These are phyloP conservation scores for Candida argentea DNA, from an alignment of 805 yeast species.

Conservation along the genomic window DNA sequence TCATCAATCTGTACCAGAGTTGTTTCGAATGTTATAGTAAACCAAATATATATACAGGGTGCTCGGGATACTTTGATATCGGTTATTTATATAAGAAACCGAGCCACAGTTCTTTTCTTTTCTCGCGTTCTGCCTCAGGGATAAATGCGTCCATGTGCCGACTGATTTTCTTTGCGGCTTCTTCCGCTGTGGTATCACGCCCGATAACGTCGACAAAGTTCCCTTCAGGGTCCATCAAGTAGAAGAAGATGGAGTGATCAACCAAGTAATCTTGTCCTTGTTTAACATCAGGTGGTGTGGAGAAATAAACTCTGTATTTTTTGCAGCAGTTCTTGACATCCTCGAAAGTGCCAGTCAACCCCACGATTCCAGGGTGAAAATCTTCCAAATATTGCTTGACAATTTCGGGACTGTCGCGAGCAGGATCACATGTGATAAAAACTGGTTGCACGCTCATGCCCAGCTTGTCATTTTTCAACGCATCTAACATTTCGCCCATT, in stretches of 20 bases:
- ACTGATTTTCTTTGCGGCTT: conserved; percentile 68
- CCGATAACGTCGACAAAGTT: conserved; percentile 92
- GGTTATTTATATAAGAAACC: conserved; percentile 42
- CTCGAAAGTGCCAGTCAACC: conserved; percentile 86
- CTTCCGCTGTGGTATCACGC: conserved; percentile 71
- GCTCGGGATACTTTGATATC: not conserved
- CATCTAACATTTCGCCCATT: conserved; percentile 61
- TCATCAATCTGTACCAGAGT: not conserved
- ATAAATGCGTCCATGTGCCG: conserved; percentile 67
- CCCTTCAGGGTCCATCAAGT: conserved; percentile 98
- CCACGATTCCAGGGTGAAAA: conserved; percentile 83
- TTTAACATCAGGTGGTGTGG: conserved; percentile 91
- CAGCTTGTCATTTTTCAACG: conserved; percentile 39
- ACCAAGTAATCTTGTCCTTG: conserved; percentile 96
- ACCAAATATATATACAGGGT: conserved; percentile 2
- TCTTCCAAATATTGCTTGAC: conserved; percentile 74
- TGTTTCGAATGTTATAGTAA: not conserved
- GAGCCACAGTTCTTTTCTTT: conserved; percentile 51
- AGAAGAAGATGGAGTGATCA: conserved; percentile 95
- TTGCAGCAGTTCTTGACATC: conserved; percentile 79
- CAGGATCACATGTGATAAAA: conserved; percentile 95
- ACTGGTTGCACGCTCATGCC: conserved; percentile 67
- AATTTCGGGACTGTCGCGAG: conserved; percentile 83
- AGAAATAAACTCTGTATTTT: conserved; percentile 86
- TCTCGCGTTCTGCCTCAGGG: conserved; percentile 62